Base-by-base conservation (phyloP, 2,329 filamentous ascomycete genomes). In the Bipolaris zeicola region DNA sequence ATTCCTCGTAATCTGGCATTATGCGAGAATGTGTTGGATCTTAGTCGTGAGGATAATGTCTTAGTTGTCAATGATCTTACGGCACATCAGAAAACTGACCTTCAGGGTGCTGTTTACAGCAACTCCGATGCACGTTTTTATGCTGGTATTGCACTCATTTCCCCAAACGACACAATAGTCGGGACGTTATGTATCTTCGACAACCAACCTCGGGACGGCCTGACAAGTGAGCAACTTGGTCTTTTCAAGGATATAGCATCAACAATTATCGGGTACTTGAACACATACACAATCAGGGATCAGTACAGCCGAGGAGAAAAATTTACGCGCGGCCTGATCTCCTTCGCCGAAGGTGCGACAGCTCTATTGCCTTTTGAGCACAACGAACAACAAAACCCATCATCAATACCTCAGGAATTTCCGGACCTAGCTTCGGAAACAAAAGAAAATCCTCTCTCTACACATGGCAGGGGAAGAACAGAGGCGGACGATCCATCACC, bases 261-360 rank as follows among this genome's bases (percentile, higher is more conserved):
- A 8, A 71, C 71, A 10, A 52, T 71, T 8, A 55, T 67, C 34
- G 60, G 64, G 1, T 70, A 74, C 8, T 42, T 75, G 18, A 62
- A 67, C 45, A 68, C 61, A 2, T 70, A 69, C 11, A 69, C 65
- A 2, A 54, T 71, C 55, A 66, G 55, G 31, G 68, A 73, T 13
- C 54, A 67, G 33, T 66, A 65, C 42, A 57, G 48, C 10, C 64
- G 67, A 7, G 68, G 70, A 5, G 71, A 76, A 44, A 62, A 63
- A 16, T 64, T 76, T 49, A 70, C 66, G 3, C 65, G 72, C 10
- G 72, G 71, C 1, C 65, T 76, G 0, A 60, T 71, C 3, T 70
- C 68, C 0, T 76, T 76, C 42, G 61, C 63, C 0, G 67, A 73
- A 50, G 69, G 72, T 1, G 66, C 64, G 0, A 64, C 67, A n/a